Evolutionary conservation across 169 alveolate genomes (phyloP), one percentile per base, ranked within the genome.

Genomic region (Cytauxzoon felis): DNA sequence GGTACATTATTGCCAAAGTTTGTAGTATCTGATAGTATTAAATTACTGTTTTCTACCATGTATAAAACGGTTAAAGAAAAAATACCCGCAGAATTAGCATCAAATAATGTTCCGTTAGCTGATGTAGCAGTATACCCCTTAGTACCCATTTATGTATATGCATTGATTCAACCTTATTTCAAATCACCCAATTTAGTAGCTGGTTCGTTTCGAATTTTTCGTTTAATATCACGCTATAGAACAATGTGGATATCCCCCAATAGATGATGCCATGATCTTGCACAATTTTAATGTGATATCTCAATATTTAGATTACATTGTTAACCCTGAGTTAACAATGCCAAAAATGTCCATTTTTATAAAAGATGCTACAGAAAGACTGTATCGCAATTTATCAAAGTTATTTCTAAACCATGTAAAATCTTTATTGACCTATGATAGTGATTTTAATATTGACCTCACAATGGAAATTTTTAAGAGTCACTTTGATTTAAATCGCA

Each of bases 391-490:
- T 57, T 40, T 73, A n/a, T 51, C 83, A 9, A 40, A 26, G 41
- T 49, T 73, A 62, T 67, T 73, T n/a, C 40, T 73, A 62, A 78
- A 73, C 36, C 64, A 62, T 49, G 18, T 73, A 54, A 73, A 56
- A 57, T 58, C 78, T 19, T 26, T 73, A 13, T 38, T 73, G 52
- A 36, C 26, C 52, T 61, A 51, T 3, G 78, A 73, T 54, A 78
- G 64, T 45, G 64, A 66, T 27, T 73, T 73, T 48, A 59, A 73
- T 64, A 73, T 64, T 24, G 83, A 73, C 30, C 16, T 73, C 32
- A 73, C 83, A 2, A 73, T 73, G 83, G 78, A 63, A 13, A 73
- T 63, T 24, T 73, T 73, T 53, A 73, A 73, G 57, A 51, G 71
- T 29, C 83, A 73, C 43, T 73, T 73, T 33, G 83, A 73, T 18